A percentile compares a stretch with the other conserved stretches of the same genome.
phyloP scores from a whole-genome alignment of 352 stramenopile species.

The Lagenidium sp. region DNA sequence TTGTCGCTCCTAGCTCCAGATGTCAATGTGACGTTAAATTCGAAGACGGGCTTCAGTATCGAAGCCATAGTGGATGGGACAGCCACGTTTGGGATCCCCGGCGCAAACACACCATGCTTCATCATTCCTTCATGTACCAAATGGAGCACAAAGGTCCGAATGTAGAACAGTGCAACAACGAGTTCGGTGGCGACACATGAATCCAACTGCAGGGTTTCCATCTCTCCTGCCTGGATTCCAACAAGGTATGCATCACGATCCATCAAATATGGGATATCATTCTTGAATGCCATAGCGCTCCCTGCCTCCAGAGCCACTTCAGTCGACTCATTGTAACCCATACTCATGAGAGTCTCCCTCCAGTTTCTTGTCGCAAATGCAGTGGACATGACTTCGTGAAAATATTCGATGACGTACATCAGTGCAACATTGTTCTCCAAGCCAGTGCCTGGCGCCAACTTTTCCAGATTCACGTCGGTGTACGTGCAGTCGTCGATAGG shows the following conservation, averaged over 20 bases:
- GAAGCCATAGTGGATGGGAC: constrained; percentile 11
- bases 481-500: constrained; percentile 6
- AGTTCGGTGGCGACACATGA: constrained; percentile 32
- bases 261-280: constrained; percentile 14
- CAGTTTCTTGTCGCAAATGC: constrained; percentile 24
- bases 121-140: constrained; percentile 17
- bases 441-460: constrained; percentile 11
- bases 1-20: constrained; percentile 9
- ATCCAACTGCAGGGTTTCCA: constrained; percentile 19
- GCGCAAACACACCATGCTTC: constrained; percentile 5
- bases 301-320: constrained; percentile 12
- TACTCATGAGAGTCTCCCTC: constrained; percentile 14
- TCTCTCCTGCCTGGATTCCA: constrained; percentile 17
- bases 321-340: constrained; percentile 19
- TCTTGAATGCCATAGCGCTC: constrained; percentile 14
- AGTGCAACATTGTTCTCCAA: constrained; percentile 32
- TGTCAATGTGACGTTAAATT: constrained; percentile 17
- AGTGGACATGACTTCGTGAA: constrained; percentile 24
- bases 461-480: constrained; percentile 17
- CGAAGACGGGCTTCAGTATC: constrained; percentile 19
- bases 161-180: constrained; percentile 26
- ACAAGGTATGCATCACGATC: constrained; percentile 27
- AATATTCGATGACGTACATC: constrained; percentile 31
- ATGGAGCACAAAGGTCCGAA: constrained; percentile 23
- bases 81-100: not conserved